Base-by-base conservation (phyloP, 2,329 filamentous ascomycete species). In the Cytospora piceae region DNA sequence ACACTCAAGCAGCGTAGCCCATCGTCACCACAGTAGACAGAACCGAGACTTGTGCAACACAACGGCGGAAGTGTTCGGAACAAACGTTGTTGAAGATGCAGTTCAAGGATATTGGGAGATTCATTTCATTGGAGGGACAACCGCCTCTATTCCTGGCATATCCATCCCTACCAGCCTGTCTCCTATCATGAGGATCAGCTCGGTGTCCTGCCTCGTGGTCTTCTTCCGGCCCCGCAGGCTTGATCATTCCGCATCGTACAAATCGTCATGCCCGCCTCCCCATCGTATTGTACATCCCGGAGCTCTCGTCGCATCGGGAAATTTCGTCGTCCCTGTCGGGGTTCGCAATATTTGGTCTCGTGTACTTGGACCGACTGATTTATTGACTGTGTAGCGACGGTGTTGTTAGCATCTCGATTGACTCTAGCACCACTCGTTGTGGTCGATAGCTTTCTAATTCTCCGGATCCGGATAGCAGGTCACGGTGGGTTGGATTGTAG, bases 251-350 rank as follows among this genome's bases (percentile, higher is more conserved):
- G 46, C 46, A 49, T 49, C 46, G 46, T 49, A 49, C 46, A 49
- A 14, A 24, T 49, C 46, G 20, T 49, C 46, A 49, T 49, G n/a
- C 24, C 11, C 46, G 46, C n/a, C 8, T 24, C 46, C 8, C 9
- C 46, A 49, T 49, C n/a, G 24, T 49, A 49, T 49, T 62, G 60
- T 63, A 57, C 53, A 63, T 34, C 55, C 61, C 29, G 55, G 42
- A 22, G 31, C 22, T 32, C 39, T 7, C 20, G n/a, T 37, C 2
- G 46, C 15, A 11, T 51, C 37, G 29, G 32, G 29, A n/a, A 14
- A 57, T n/a, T 29, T 17, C 27, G 24, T n/a, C 12, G 22, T 49
- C 24, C 22, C 46, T 14, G 29, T 46, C 29, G 17, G 17, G 17
- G n/a, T 29, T 32, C 9, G 15, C 22, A 29, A 31, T 17, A 24